Evolutionary conservation across 495 filamentous ascomycete genomes (phyloP).

Genomic region (Penicillium coprophilum): DNA sequence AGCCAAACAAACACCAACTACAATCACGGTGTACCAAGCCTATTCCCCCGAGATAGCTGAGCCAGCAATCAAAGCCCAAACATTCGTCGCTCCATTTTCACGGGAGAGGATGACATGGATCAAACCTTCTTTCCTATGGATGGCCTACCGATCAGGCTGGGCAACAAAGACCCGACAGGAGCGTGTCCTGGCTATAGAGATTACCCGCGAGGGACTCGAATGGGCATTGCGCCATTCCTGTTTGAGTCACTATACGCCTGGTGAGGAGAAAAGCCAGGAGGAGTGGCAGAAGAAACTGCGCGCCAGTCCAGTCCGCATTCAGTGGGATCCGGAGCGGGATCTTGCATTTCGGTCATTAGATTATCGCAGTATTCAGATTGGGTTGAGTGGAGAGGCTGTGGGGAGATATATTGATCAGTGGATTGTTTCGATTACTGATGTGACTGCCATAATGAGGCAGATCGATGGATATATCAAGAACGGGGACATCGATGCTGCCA

Average conservation of each 20-base stretch:
- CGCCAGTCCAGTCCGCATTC: constrained; percentile 48
- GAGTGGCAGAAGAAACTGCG: constrained; percentile 28
- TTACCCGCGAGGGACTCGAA: constrained; percentile 46
- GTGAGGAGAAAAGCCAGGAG: constrained; percentile 13
- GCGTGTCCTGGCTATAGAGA: constrained; percentile 54
- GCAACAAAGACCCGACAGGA: constrained; percentile 49
- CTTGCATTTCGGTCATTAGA: constrained; percentile 39
- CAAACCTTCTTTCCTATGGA: constrained; percentile 65
- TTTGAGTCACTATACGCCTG: constrained; percentile 12
- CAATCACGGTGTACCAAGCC: constrained; percentile 65
- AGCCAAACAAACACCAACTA: constrained; percentile 44
- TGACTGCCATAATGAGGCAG: constrained; percentile 51
- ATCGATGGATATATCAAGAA: constrained; percentile 47
- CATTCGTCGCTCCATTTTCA: constrained; percentile 51
- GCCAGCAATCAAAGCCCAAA: constrained; percentile 52
- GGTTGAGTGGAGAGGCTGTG: constrained; percentile 45
- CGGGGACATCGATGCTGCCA: constrained; percentile 31
- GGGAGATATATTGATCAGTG: constrained; percentile 49
- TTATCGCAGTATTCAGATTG: constrained; percentile 61
- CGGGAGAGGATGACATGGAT: constrained; percentile 64
- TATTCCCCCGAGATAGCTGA: constrained; percentile 54
- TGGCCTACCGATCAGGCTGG: constrained; percentile 61
- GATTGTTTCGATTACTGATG: constrained; percentile 57
- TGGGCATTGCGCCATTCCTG: constrained; percentile 34
- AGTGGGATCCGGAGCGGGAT: constrained; percentile 63